Base-by-base conservation (phyloP, 2,329 filamentous ascomycete genomes). In the Zymoseptoria brevis region DNA sequence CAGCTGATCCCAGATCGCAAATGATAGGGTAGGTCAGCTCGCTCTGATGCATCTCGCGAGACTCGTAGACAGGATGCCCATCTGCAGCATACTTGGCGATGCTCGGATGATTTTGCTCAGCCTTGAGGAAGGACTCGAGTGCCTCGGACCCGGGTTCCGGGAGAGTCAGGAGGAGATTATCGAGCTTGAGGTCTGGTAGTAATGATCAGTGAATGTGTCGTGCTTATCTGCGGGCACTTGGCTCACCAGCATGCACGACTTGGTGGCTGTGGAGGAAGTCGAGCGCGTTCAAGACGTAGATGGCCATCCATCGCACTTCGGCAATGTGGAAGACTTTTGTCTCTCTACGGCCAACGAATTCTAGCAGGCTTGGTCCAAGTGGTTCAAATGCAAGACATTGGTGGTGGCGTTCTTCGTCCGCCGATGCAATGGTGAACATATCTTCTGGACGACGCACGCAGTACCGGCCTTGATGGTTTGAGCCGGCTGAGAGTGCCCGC, bases 101-200 rank as follows among this genome's bases (percentile, higher is more conserved):
- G 16, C 19, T 58, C 54, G 6, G 35, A n/a, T n/a, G n/a, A n/a
- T n/a, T n/a, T n/a, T n/a, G n/a, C n/a, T n/a, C n/a, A n/a, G n/a
- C n/a, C n/a, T n/a, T n/a, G n/a, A n/a, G n/a, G n/a, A n/a, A n/a
- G n/a, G n/a, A n/a, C n/a, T n/a, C n/a, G n/a, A n/a, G n/a, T n/a
- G n/a, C n/a, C n/a, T n/a, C n/a, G n/a, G n/a, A n/a, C n/a, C n/a
- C n/a, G n/a, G n/a, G n/a, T n/a, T n/a, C n/a, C n/a, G 75, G 70
- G 54, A 67, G 77, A 65, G n/a, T 71, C 66, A 19, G 72, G 57
- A 72, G 77, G 8, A 50, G 9, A 13, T 50, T 50, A 72, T 72
- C 19, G 81, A 69, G 57, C 71, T 70, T 13, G 64, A 61, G 57
- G 5, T 63, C 62, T n/a, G n/a, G n/a, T n/a, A n/a, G n/a, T n/a